phyloP scores from a whole-genome alignment of 2,329 filamentous ascomycete genomes.

The Coccinonectria pachysandricola region DNA sequence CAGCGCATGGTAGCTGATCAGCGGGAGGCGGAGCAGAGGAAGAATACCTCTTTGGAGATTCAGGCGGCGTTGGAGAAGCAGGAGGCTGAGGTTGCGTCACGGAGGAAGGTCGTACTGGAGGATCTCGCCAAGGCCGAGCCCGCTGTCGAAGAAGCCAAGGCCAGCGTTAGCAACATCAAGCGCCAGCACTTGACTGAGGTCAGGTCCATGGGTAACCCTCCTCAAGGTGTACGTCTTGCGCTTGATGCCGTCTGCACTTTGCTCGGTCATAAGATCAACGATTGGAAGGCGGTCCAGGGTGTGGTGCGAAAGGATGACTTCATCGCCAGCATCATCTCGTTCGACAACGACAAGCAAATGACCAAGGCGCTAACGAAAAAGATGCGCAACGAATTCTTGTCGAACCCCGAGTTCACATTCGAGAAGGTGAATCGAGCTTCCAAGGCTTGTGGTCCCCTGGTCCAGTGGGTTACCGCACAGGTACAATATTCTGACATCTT shows the following conservation, averaged over 20 bases:
- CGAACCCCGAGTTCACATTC: slow-evolving; percentile 90
- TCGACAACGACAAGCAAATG: slow-evolving; percentile 94
- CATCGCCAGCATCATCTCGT: slow-evolving; percentile 94
- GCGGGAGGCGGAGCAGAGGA: slow-evolving; percentile 84
- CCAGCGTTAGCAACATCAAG: slow-evolving; percentile 98
- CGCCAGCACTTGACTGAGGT: slow-evolving; percentile 95
- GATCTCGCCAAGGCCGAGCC: slow-evolving; percentile 89
- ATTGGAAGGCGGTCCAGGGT: slow-evolving; percentile 84
- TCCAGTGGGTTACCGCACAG: slow-evolving; percentile 95
- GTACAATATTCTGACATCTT: slow-evolving; percentile 97
- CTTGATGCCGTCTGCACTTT: slow-evolving; percentile 95
- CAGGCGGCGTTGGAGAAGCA: slow-evolving; percentile 81
- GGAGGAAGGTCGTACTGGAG: slow-evolving; percentile 72
- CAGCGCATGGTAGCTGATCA: slow-evolving; percentile 97
- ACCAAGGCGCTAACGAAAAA: slow-evolving; percentile 69
- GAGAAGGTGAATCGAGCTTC: slow-evolving; percentile 93
- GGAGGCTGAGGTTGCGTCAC: slow-evolving; percentile 73
- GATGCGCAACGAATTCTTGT: slow-evolving; percentile 88
- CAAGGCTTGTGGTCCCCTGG: slow-evolving; percentile 91
- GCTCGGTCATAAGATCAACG: slow-evolving; percentile 77
- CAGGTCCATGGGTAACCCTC: slow-evolving; percentile 89
- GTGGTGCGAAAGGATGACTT: slow-evolving; percentile 91
- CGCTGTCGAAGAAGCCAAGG: slow-evolving; percentile 83
- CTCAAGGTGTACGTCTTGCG: slow-evolving; percentile 79
- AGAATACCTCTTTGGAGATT: slow-evolving; percentile 78